phyloP scores from a whole-genome alignment of 495 filamentous ascomycete genomes.

The Aspergillus haitiensis region DNA sequence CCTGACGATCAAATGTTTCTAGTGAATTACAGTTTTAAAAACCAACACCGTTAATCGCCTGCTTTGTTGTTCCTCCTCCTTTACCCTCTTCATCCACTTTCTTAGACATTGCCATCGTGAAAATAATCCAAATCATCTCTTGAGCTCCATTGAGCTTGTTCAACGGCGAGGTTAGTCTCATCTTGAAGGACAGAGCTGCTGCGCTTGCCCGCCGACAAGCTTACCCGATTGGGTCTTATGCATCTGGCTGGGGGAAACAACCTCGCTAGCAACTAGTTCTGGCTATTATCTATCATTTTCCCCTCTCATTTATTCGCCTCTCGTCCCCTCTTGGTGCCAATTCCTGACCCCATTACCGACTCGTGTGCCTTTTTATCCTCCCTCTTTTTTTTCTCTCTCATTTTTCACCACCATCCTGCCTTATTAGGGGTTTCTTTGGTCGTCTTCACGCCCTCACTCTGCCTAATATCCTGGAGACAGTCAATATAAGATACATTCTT shows the following conservation, averaged over 20 bases:
- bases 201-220: conserved; percentile 15
- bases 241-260: not conserved
- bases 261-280: conserved; percentile 2
- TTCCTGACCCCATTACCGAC: not conserved
- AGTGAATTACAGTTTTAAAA: no score
- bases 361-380: conserved; percentile 5
- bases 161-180: conserved; percentile 14
- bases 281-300: conserved; percentile 3
- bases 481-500: no score
- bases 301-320: not conserved
- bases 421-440: not conserved
- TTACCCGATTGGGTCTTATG: conserved; percentile 4
- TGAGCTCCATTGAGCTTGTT: conserved; percentile 7
- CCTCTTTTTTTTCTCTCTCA: not conserved
- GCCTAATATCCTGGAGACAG: not conserved
- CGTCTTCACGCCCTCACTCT: not conserved
- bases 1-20: no score
- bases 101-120: not conserved
- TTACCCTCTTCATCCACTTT: not conserved
- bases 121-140: not conserved
- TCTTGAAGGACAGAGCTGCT: conserved; percentile 14
- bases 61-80: no score
- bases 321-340: not conserved
- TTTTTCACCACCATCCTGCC: not conserved
- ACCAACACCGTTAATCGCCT: no score